Evolutionary conservation across 192 early-diverging fungal genomes (phyloP).

Genomic region (Phlyctochytrium planicorne): DNA sequence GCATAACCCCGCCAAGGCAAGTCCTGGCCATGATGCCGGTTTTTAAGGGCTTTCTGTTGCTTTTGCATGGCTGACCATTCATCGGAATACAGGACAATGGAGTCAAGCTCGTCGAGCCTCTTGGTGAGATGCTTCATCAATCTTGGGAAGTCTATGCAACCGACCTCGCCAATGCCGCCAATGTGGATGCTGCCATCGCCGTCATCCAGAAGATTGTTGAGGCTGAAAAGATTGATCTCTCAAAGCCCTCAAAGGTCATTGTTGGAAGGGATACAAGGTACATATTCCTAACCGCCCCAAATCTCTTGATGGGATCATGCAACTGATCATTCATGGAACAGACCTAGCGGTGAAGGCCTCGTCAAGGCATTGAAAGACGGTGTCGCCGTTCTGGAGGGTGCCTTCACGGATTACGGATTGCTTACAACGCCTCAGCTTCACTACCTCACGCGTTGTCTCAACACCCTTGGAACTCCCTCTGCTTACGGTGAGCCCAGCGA

Average conservation of each 20-base stretch:
- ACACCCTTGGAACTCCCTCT: constrained; percentile 70
- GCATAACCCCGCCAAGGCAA: constrained; percentile 89
- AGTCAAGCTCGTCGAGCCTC: constrained; percentile 96
- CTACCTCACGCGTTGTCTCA: constrained; percentile 87
- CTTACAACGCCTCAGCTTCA: constrained; percentile 97
- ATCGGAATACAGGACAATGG: constrained; percentile 91
- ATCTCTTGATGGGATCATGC: constrained; percentile 1
- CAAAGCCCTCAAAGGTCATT: constrained; percentile 63
- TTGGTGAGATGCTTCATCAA: constrained; percentile 97
- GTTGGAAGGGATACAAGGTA: constrained; percentile 92
- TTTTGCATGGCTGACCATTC: no score
- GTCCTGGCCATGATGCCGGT: neutral
- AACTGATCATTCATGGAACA: constrained; percentile 19
- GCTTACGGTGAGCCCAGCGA: constrained; percentile 88
- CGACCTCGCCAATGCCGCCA: constrained; percentile 78
- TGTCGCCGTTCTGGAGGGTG: constrained; percentile 67
- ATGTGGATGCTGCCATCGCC: constrained; percentile 57
- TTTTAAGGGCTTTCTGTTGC: neutral
- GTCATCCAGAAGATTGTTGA: constrained; percentile 64
- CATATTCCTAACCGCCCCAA: neutral
- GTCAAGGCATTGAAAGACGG: constrained; percentile 81
- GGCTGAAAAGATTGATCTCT: constrained; percentile 67
- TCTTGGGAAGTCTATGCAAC: constrained; percentile 94
- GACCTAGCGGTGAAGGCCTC: constrained; percentile 83
- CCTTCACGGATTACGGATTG: constrained; percentile 78